These are phyloP conservation scores for Umbelopsis vinacea DNA, from an alignment of 192 early-diverging fungal species.

Conservation along the genomic window DNA sequence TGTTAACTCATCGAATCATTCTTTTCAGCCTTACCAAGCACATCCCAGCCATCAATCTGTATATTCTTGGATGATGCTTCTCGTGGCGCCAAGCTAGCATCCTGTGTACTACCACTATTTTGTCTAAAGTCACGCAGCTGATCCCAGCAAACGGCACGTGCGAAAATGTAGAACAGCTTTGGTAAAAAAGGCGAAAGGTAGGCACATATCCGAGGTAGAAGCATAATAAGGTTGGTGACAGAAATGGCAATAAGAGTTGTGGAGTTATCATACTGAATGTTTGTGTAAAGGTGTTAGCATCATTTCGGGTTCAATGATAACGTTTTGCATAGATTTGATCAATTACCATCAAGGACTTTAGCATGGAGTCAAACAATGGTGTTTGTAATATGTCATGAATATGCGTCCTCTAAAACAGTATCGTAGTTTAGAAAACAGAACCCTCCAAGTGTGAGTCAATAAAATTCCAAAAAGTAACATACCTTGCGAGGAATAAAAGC, in stretches of 20 bases:
- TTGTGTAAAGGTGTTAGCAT: neutral
- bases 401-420: conserved; percentile 44
- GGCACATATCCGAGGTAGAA: conserved; percentile 55
- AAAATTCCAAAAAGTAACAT: neutral
- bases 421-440: neutral
- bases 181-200: conserved; percentile 48
- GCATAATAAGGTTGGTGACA: conserved; percentile 57
- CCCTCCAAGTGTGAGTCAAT: neutral
- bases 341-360: conserved; percentile 56
- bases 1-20: neutral
- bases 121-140: conserved; percentile 42
- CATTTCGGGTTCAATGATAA: neutral
- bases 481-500: conserved; percentile 56
- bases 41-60: conserved; percentile 41
- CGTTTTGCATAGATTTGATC: neutral
- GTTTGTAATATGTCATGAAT: conserved; percentile 58
- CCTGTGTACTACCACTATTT: conserved; percentile 3
- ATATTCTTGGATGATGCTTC: conserved; percentile 29
- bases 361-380: conserved; percentile 52
- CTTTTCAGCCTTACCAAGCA: conserved; percentile 41
- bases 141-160: conserved; percentile 59
- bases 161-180: conserved; percentile 53
- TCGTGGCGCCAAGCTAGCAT: neutral
- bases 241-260: conserved; percentile 55
- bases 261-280: conserved; percentile 52